A percentile compares a stretch with the other conserved stretches of the same genome.
Conservation (phyloP, 192 early-diverging fungal genomes). For the Podila epigama region DNA sequence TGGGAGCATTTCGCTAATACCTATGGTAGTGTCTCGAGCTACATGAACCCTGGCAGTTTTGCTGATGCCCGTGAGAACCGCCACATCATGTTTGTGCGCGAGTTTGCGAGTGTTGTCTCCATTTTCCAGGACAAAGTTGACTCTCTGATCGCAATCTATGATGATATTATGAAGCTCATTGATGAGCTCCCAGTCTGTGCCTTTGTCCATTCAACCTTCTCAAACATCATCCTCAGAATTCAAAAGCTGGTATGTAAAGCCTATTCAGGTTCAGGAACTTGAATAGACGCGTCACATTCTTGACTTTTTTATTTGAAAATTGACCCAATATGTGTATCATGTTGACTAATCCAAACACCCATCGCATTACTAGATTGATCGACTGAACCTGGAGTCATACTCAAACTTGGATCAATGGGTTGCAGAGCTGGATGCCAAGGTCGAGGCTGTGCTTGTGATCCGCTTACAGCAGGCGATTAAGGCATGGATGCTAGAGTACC, state of each 20-base stretch:
- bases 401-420: constrained; percentile 96
- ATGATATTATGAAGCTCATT: constrained; percentile 81
- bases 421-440: constrained; percentile 73
- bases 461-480: constrained; percentile 83
- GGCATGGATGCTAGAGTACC: constrained; percentile 76
- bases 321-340: too few relatives aligned
- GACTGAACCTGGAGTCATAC: constrained; percentile 92
- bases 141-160: constrained; percentile 79
- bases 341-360: too few relatives aligned
- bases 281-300: neutral
- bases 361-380: constrained; percentile 81
- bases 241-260: constrained; percentile 74
- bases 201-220: constrained; percentile 75
- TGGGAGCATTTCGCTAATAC: constrained; percentile 97
- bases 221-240: constrained; percentile 76
- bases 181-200: constrained; percentile 85
- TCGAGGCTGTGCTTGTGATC: constrained; percentile 77
- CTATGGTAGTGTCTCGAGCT: constrained; percentile 48
- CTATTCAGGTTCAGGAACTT: neutral
- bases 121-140: constrained; percentile 97
- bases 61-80: constrained; percentile 80
- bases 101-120: constrained; percentile 88
- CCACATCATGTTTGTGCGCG: constrained; percentile 93
- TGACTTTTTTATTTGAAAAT: constrained; percentile 8
- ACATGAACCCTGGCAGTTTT: constrained; percentile 41